Evolutionary conservation across 2,329 filamentous ascomycete genomes (phyloP), one percentile per base, ranked within the genome.

Genomic region (Colletotrichum acutatum): DNA sequence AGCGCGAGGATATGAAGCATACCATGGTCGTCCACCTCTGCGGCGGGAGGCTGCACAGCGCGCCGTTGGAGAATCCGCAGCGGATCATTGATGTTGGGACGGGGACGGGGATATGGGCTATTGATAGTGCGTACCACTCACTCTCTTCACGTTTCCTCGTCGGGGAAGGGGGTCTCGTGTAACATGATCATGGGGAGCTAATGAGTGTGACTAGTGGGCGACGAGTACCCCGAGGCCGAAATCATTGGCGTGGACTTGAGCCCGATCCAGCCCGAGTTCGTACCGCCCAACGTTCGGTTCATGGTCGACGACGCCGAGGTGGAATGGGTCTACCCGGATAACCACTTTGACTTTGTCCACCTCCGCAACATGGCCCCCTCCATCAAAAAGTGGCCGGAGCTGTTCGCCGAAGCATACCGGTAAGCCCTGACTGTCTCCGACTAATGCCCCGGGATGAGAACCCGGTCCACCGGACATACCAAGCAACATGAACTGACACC

Each of bases 201-300:
- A 46, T 46, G 42, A n/a, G 6, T 8, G n/a, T 46, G 6, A 46
- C 6, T 89, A 74, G 78, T 94, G 84, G 90, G 90, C 76, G 89
- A 91, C 74, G 78, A 84, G 62, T 93, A 91, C 72, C 91, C 91
- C 16, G 78, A 86, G 2, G 83, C 91, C 8, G 81, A 87, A 71
- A 86, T 93, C 32, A 86, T 87, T 53, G 92, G 90, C 37, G 92
- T 89, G 9, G 92, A 94, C 76, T 84, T 94, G 3, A 93, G 90
- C 0, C 91, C 91, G 1, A 90, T 93, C 26, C 91, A 93, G 78
- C 90, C 91, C 1, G 83, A 83, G 4, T 85, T 88, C 64, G 91
- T 94, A 0, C 93, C 93, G 0, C 88, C 89, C 19, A 95, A 95
- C 74, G 91, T 95, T 14, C 89, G 90, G 74, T 95, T 95, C 75